These are phyloP conservation scores for Plasmodium relictum DNA, from an alignment of 169 alveolate genomes.

Conservation along the genomic window DNA sequence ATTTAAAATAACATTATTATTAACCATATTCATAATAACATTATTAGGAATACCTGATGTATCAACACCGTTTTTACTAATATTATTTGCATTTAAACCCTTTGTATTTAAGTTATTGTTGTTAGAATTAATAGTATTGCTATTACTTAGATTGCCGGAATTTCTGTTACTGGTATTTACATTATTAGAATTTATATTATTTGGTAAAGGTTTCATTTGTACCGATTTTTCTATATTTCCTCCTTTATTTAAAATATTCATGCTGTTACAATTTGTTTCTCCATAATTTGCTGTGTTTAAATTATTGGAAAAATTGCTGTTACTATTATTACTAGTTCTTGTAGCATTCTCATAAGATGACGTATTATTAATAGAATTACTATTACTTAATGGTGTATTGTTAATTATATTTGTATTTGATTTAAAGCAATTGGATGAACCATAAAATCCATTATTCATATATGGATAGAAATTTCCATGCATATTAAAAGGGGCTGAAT, in stretches of 20 bases:
- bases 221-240: slow-evolving; percentile 22
- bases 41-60: slow-evolving; percentile 10
- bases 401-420: slow-evolving; percentile 15
- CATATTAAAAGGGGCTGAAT: slow-evolving; percentile 30
- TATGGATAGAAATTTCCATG: slow-evolving; percentile 70
- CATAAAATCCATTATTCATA: slow-evolving; percentile 50
- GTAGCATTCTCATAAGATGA: not conserved
- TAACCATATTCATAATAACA: slow-evolving; percentile 31
- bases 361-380: not conserved
- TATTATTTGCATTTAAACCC: not conserved
- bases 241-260: slow-evolving; percentile 14
- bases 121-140: not conserved
- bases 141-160: not conserved
- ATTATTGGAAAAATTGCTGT: not conserved
- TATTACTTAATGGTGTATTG: not conserved
- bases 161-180: slow-evolving; percentile 15
- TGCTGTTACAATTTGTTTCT: slow-evolving; percentile 10
- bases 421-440: slow-evolving; percentile 39
- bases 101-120: not conserved
- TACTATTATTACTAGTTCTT: not conserved
- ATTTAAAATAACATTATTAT: slow-evolving; percentile 5
- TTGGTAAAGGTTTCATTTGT: slow-evolving; percentile 23
- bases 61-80: not conserved
- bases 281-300: slow-evolving; percentile 21
- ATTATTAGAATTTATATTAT: slow-evolving; percentile 7